Percentiles rank a stretch among this genome's conserved stretches.
Evolutionary conservation across 306 rosid species (phyloP).

Genomic region (Medicago arabica): DNA sequence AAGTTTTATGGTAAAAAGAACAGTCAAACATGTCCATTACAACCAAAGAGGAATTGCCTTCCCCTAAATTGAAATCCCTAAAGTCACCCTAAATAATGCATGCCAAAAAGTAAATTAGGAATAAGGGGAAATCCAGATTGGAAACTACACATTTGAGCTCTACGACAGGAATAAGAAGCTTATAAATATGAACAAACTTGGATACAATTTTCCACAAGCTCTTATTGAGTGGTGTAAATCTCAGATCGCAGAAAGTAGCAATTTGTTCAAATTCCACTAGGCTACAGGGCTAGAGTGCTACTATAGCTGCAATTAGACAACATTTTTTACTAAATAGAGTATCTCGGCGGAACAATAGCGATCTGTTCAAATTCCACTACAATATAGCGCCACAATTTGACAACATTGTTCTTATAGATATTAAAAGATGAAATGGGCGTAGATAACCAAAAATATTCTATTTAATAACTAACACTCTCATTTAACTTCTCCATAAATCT

Average conservation of each 20-base stretch:
- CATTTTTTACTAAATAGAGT: too few relatives aligned
- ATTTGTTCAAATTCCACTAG: too few relatives aligned
- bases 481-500: not conserved
- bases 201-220: not conserved
- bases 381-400: too few relatives aligned
- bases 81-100: conserved; percentile 1
- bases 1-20: conserved; percentile 3
- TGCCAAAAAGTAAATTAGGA: conserved; percentile 10
- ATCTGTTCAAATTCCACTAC: too few relatives aligned
- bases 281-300: too few relatives aligned
- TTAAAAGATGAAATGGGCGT: not conserved
- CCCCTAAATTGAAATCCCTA: not conserved
- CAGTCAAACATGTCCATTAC: not conserved
- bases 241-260: not conserved
- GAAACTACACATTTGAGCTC: not conserved
- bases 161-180: conserved; percentile 18
- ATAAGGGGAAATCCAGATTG: not conserved
- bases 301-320: too few relatives aligned
- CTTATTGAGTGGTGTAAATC: not conserved
- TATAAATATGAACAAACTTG: not conserved
- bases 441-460: not conserved
- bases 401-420: not conserved
- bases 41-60: not conserved
- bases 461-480: not conserved
- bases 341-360: too few relatives aligned